Conservation (phyloP, 768 basidiomycete species). For the Mycena rosella region DNA sequence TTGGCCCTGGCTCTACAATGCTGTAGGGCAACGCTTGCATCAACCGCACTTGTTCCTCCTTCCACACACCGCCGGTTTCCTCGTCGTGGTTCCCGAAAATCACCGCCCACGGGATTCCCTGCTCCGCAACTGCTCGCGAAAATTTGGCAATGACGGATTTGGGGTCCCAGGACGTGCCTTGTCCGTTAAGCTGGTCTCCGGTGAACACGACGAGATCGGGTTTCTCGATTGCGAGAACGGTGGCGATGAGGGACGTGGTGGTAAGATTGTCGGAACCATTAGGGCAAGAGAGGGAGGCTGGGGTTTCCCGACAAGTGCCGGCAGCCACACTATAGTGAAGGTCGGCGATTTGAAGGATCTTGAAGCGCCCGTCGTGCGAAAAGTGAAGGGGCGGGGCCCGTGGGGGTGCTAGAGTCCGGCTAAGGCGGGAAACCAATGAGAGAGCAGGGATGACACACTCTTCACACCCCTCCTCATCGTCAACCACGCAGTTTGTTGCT, state of each 20-base stretch:
- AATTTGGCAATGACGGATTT: constrained; percentile 93
- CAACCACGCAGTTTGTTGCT: constrained; percentile 68
- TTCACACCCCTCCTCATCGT: constrained; percentile 82
- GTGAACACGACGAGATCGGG: constrained; percentile 94
- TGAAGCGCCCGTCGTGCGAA: constrained; percentile 86
- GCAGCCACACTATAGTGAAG: constrained; percentile 90
- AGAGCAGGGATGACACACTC: constrained; percentile 50
- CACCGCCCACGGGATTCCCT: constrained; percentile 89
- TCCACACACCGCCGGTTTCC: constrained; percentile 68
- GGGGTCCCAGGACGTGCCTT: constrained; percentile 90
- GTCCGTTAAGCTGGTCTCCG: constrained; percentile 78
- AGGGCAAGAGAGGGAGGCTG: constrained; percentile 61
- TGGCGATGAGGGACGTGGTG: constrained; percentile 71
- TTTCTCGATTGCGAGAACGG: constrained; percentile 81
- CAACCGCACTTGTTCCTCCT: constrained; percentile 74
- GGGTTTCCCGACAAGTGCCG: constrained; percentile 83
- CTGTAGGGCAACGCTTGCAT: constrained; percentile 90
- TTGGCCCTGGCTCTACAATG: constrained; percentile 83
- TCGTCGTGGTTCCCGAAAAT: constrained; percentile 97
- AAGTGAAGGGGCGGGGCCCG: constrained; percentile 87
- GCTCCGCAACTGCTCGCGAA: constrained; percentile 78
- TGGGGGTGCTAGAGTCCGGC: constrained; percentile 65
- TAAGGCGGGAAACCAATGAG: constrained; percentile 1
- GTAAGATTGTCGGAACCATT: constrained; percentile 84
- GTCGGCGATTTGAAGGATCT: constrained; percentile 91